These are phyloP conservation scores for Dothidotthia symphoricarpi DNA, from an alignment of 2,329 filamentous ascomycete species.

Conservation along the genomic window DNA sequence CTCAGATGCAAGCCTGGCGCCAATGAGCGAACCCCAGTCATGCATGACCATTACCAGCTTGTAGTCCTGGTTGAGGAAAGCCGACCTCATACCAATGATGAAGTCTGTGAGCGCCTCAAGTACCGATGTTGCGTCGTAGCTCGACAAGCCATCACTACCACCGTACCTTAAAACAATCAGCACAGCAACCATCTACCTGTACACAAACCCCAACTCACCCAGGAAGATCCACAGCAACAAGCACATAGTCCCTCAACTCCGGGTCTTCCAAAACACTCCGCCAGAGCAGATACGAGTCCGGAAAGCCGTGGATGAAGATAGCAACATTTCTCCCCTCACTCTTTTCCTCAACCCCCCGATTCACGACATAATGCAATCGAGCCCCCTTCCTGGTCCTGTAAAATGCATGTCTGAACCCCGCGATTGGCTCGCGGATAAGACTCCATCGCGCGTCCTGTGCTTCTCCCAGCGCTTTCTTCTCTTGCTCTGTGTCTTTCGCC, in stretches of 20 bases:
- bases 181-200: no score
- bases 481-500: constrained; percentile 25
- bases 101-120: constrained; percentile 56
- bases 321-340: constrained; percentile 43
- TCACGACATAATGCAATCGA: constrained; percentile 57
- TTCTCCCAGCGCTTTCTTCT: constrained; percentile 37
- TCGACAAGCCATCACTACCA: constrained; percentile 53
- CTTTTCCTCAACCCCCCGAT: constrained; percentile 7
- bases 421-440: constrained; percentile 47
- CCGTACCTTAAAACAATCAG: constrained; percentile 42
- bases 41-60: constrained; percentile 51
- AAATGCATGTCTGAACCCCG: constrained; percentile 53
- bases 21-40: constrained; percentile 56
- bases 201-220: constrained; percentile 29
- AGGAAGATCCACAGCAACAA: constrained; percentile 58
- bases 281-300: constrained; percentile 59
- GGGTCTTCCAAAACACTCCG: constrained; percentile 48
- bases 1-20: constrained; percentile 58
- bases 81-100: constrained; percentile 51
- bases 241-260: constrained; percentile 40
- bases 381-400: constrained; percentile 50
- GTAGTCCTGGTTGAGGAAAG: constrained; percentile 38
- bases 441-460: constrained; percentile 57
- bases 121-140: constrained; percentile 52
- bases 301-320: constrained; percentile 60